phyloP scores from a whole-genome alignment of 352 stramenopile genomes.

The Aphanomyces euteiches region DNA sequence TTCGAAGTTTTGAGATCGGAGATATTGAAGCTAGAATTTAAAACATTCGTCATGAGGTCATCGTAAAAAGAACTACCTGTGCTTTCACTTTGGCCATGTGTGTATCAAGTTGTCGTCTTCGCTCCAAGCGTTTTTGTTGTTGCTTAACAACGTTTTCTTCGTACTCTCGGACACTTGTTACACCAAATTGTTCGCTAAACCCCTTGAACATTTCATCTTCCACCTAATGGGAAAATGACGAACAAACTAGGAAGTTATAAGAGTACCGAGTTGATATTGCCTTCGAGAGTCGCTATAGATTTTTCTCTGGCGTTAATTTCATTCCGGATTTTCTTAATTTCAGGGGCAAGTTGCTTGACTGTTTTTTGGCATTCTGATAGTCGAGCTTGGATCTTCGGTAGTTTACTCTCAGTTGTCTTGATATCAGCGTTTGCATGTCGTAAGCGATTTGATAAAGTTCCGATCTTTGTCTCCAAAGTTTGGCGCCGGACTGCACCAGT shows the following conservation, averaged over 20 bases:
- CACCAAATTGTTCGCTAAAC: constrained; percentile 72
- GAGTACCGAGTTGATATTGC: constrained; percentile 49
- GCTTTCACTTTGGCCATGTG: constrained; percentile 80
- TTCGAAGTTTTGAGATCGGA: constrained; percentile 63
- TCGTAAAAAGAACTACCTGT: constrained; percentile 46
- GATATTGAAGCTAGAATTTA: constrained; percentile 50
- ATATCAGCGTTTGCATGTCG: constrained; percentile 74
- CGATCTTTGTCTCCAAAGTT: constrained; percentile 59
- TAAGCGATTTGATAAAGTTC: constrained; percentile 68
- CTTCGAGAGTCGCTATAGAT: constrained; percentile 47
- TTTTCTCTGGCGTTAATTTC: constrained; percentile 45
- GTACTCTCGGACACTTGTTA: constrained; percentile 86
- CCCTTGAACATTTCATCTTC: constrained; percentile 85
- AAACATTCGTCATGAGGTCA: background rate
- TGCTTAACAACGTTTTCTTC: constrained; percentile 91
- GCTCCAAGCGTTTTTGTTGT: constrained; percentile 63
- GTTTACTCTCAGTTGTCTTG: constrained; percentile 62
- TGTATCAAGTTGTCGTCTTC: constrained; percentile 63
- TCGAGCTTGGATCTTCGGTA: constrained; percentile 57
- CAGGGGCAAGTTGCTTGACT: constrained; percentile 50
- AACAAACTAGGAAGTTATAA: background rate
- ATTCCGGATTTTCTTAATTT: constrained; percentile 59
- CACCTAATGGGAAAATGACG: constrained; percentile 31
- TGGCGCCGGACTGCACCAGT: constrained; percentile 65
- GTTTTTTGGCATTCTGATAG: constrained; percentile 53